These are phyloP conservation scores for Paramarasmius palmivorus DNA, from an alignment of 1,284 basidiomycete species.

Conservation along the genomic window DNA sequence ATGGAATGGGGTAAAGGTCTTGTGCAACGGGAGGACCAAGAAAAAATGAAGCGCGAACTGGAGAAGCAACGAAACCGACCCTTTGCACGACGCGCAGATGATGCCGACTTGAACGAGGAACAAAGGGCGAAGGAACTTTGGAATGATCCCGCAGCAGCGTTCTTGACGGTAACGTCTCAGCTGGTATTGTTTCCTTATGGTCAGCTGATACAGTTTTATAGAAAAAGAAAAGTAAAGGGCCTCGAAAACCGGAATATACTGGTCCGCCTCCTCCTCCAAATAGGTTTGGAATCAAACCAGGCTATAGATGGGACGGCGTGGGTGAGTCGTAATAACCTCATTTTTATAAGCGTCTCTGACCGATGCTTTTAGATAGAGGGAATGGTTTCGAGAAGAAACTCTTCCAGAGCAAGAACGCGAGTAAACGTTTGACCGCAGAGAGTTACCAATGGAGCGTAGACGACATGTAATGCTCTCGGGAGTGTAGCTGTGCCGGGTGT, in stretches of 20 bases:
- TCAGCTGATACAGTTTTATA: constrained; percentile 26
- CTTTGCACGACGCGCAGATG: constrained; percentile 82
- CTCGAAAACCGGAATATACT: constrained; percentile 80
- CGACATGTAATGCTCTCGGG: constrained; percentile 68
- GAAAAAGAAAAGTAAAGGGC: constrained; percentile 76
- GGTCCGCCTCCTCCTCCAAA: constrained; percentile 92
- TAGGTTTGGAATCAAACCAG: constrained; percentile 92
- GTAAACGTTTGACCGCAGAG: constrained; percentile 66
- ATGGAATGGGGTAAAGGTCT: constrained; percentile 98
- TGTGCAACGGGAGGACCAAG: constrained; percentile 80
- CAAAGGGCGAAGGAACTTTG: constrained; percentile 79
- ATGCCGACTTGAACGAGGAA: constrained; percentile 83
- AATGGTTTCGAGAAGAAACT: constrained; percentile 95
- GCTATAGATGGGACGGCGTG: constrained; percentile 96
- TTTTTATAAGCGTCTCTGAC: constrained; percentile 10
- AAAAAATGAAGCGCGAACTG: constrained; percentile 62
- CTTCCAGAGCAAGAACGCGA: constrained; percentile 81
- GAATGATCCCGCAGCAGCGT: constrained; percentile 95
- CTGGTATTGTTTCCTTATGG: background rate
- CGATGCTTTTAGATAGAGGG: constrained; percentile 66
- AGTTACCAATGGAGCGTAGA: constrained; percentile 86
- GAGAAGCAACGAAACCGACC: constrained; percentile 65
- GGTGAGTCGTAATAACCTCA: constrained; percentile 54
- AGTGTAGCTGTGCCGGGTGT: too few relatives aligned
- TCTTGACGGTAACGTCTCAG: constrained; percentile 81